These are phyloP conservation scores for Luvunga scandens DNA, from an alignment of 345 rosid species.

Conservation along the genomic window DNA sequence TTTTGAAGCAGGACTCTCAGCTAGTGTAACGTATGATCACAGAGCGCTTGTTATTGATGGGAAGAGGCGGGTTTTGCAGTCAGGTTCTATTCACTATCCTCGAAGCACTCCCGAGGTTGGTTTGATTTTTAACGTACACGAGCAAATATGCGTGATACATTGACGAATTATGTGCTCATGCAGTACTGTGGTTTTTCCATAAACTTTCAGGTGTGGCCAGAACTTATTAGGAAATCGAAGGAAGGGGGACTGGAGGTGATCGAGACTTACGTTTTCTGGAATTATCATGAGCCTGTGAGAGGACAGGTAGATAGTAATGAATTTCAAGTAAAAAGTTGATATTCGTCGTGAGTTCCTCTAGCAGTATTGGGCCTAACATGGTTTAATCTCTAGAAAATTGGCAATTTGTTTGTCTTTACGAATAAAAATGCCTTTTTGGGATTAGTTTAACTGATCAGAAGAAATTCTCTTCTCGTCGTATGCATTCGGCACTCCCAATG, in stretches of 20 bases:
- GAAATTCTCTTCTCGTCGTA: background rate
- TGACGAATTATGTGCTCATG: no score
- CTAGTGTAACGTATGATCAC: conserved; percentile 53
- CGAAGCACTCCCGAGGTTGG: no score
- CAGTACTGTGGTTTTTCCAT: no score
- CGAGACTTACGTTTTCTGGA: conserved; percentile 68
- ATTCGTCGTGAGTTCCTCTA: rapidly evolving
- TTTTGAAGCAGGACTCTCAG: conserved; percentile 20
- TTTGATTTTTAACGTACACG: no score
- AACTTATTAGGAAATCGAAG: no score
- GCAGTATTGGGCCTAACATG: no score
- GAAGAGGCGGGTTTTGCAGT: conserved; percentile 55
- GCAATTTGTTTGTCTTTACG: no score
- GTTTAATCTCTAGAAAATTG: no score
- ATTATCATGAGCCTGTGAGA: conserved; percentile 58
- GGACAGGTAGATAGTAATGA: conserved; percentile 44
- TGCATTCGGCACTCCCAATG: background rate
- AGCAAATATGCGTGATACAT: no score
- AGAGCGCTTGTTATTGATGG: conserved; percentile 60
- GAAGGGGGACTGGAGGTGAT: conserved; percentile 33
- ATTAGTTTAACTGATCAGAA: background rate
- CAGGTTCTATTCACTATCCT: conserved; percentile 67
- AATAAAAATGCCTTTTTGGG: background rate
- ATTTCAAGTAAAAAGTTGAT: background rate
- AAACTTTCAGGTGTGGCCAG: no score